Percentiles rank a stretch among this genome's conserved stretches.
Evolutionary conservation across 108 stramenopile species (phyloP).

Genomic region (Nannochloropsis salina): DNA sequence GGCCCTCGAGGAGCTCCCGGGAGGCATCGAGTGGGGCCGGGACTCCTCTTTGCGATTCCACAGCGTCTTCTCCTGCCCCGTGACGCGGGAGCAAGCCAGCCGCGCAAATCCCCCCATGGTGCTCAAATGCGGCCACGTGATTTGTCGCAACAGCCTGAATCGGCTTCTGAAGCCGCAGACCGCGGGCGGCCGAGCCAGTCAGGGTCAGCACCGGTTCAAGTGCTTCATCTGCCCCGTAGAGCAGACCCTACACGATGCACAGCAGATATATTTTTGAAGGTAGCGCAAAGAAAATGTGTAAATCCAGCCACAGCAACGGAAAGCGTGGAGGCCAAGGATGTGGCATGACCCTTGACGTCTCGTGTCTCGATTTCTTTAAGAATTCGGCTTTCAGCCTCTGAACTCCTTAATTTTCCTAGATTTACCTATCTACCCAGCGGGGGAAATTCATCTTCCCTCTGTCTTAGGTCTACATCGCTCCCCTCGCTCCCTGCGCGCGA

Average conservation of each 20-base stretch:
- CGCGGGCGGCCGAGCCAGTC: background rate
- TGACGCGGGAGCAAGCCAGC: background rate
- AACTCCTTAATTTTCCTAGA: background rate
- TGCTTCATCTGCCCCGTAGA: slow-evolving; percentile 1
- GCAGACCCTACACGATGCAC: background rate
- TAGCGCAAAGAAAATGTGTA: too few species aligned
- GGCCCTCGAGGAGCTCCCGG: background rate
- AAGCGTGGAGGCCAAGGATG: too few species aligned
- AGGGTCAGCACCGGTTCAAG: slow-evolving; percentile 13
- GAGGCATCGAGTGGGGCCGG: background rate
- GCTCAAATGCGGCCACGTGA: background rate
- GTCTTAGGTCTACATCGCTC: background rate
- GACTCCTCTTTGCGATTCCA: background rate
- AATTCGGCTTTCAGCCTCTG: background rate
- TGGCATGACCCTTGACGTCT: background rate
- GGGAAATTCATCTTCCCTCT: background rate
- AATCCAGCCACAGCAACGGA: too few species aligned
- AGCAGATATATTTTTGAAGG: background rate
- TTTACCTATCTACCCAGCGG: slow-evolving; percentile 1
- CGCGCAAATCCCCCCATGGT: background rate
- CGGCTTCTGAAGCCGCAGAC: background rate
- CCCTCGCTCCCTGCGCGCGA: background rate
- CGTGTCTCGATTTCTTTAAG: background rate
- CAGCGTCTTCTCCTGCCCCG: slow-evolving; percentile 19
- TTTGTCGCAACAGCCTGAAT: background rate